Percentiles rank a stretch among this genome's conserved stretches.
These are phyloP conservation scores for Magnolia kwangsiensis DNA, from an alignment of 164 flowering plant species.

Conservation along the genomic window DNA sequence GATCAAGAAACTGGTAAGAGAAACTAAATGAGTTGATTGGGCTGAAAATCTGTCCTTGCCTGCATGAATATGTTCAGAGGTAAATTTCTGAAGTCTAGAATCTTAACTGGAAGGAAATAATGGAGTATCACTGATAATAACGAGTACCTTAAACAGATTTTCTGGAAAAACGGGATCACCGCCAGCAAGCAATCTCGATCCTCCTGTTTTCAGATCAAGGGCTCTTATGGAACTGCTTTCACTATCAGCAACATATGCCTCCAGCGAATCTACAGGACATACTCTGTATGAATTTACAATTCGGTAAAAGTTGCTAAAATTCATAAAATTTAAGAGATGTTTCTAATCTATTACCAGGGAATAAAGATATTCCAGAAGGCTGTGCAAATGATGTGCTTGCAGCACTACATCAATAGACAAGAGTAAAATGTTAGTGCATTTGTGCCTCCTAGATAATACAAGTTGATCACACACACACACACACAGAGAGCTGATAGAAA, in stretches of 20 bases:
- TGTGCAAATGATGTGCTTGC: slow-evolving; percentile 85
- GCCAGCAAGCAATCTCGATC: slow-evolving; percentile 82
- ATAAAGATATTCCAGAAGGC: slow-evolving; percentile 86
- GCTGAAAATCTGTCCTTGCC: background rate
- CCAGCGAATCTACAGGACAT: slow-evolving; percentile 47
- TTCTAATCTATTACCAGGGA: slow-evolving; percentile 49
- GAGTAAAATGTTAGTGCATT: slow-evolving; percentile 4
- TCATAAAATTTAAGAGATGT: background rate
- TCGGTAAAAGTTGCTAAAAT: background rate
- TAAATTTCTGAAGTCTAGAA: background rate
- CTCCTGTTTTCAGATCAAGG: slow-evolving; percentile 78
- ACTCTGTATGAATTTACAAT: background rate
- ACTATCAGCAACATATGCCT: slow-evolving; percentile 82
- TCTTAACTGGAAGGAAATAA: background rate
- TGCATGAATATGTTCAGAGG: background rate
- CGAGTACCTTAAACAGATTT: slow-evolving; percentile 72
- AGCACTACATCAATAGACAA: slow-evolving; percentile 44
- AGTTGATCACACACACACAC: no score
- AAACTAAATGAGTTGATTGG: background rate
- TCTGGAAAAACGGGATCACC: slow-evolving; percentile 88
- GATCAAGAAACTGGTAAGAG: background rate
- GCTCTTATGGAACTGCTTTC: slow-evolving; percentile 97
- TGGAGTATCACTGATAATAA: background rate
- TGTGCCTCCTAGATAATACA: background rate
- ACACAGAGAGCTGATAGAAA: no score